phyloP scores from a whole-genome alignment of 2,329 filamentous ascomycete species.

The Hymenoscyphus fructigenus region DNA sequence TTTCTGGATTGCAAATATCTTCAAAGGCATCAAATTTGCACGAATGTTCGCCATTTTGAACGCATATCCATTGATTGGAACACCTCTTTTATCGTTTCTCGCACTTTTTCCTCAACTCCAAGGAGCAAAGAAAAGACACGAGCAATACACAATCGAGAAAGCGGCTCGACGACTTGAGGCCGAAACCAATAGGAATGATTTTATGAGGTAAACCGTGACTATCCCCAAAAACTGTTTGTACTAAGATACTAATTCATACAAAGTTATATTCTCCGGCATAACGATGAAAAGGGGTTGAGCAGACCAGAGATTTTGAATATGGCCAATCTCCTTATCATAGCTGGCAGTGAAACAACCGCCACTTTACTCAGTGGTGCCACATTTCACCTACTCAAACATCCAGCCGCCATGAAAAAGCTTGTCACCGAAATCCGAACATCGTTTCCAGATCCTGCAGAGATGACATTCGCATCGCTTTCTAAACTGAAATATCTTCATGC shows the following conservation, averaged over 20 bases:
- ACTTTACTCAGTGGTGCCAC: conserved; percentile 31
- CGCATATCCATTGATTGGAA: conserved; percentile 16
- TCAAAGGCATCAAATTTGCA: conserved; percentile 25
- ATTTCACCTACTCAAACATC: conserved; percentile 55
- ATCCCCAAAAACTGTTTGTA: not conserved
- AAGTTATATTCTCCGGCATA: conserved; percentile 11
- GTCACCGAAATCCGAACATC: conserved; percentile 42
- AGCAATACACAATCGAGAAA: conserved; percentile 24
- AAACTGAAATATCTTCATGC: conserved; percentile 10
- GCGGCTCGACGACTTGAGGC: conserved; percentile 5
- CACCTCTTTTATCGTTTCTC: conserved; percentile 8
- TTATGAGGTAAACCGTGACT: conserved; percentile 28
- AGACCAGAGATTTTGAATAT: conserved; percentile 7
- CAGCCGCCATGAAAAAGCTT: conserved; percentile 33
- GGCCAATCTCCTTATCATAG: conserved; percentile 24
- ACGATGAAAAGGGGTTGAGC: conserved; percentile 11
- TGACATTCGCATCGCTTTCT: conserved; percentile 3
- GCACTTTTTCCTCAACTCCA: conserved; percentile 8
- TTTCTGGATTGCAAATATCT: conserved; percentile 32
- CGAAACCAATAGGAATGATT: conserved; percentile 36
- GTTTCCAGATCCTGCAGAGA: conserved; percentile 36
- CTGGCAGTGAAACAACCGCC: conserved; percentile 38
- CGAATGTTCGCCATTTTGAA: conserved; percentile 19
- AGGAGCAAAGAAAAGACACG: conserved; percentile 19
- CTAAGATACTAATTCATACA: not conserved